Percentiles rank a stretch among this genome's conserved stretches.
Conservation (phyloP, 345 rosid genomes). For the Brassica rapa region DNA sequence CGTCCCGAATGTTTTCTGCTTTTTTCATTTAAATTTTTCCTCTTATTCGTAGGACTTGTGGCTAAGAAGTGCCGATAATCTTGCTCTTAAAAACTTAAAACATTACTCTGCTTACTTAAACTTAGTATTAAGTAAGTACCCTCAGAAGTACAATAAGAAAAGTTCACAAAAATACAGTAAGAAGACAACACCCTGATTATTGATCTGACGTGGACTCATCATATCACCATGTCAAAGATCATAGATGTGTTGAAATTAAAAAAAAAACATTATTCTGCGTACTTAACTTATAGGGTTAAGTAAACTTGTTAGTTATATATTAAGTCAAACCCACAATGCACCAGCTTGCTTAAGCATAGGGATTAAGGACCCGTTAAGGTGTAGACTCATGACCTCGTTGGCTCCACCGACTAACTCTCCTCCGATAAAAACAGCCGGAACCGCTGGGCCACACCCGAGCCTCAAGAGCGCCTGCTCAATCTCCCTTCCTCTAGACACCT, state of each 20-base stretch:
- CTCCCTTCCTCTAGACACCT: constrained; percentile 63
- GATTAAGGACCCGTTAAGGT: constrained; percentile 71
- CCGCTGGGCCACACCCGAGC: constrained; percentile 64
- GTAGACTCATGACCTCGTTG: constrained; percentile 82
- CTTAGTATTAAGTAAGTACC: background rate
- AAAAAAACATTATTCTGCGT: constrained; percentile 19
- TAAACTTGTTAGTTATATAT: constrained; percentile 4
- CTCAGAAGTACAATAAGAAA: background rate
- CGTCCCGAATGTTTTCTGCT: no score
- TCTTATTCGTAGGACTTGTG: no score
- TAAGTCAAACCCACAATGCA: constrained; percentile 76
- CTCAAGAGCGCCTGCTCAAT: constrained; percentile 76
- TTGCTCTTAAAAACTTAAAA: no score
- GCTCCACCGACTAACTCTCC: constrained; percentile 87
- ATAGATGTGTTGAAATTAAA: background rate
- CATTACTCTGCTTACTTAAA: no score
- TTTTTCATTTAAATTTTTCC: no score
- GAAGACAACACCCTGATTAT: background rate
- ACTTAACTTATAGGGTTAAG: constrained; percentile 35
- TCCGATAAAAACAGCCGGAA: constrained; percentile 80
- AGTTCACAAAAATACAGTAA: background rate
- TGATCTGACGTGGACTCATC: constrained; percentile 25
- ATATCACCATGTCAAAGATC: constrained; percentile 33
- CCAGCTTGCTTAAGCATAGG: constrained; percentile 80
- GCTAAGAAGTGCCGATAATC: no score